These are phyloP conservation scores for Fusarium transvaalense DNA, from an alignment of 2,329 filamentous ascomycete species.

Conservation along the genomic window DNA sequence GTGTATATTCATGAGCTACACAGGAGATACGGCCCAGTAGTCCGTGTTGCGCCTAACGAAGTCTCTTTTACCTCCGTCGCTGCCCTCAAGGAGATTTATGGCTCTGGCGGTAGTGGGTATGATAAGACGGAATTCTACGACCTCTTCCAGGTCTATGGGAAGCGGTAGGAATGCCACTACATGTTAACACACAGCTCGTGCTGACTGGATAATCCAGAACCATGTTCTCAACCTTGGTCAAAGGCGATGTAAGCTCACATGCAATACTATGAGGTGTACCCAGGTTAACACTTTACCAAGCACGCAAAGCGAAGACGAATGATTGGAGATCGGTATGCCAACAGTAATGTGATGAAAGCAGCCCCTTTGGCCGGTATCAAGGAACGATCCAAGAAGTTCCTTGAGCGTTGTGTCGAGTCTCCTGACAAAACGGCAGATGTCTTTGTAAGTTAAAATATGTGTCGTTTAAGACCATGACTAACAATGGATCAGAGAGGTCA, in stretches of 20 bases:
- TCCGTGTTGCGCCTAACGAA: conserved; percentile 70
- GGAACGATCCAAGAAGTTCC: conserved; percentile 67
- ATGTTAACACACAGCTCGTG: not conserved
- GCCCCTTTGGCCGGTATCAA: conserved; percentile 68
- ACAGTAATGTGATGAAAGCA: conserved; percentile 72
- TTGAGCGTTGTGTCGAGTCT: conserved; percentile 63
- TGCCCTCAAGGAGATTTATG: conserved; percentile 73
- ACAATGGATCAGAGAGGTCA: conserved; percentile 49
- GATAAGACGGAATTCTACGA: conserved; percentile 75
- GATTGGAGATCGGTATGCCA: conserved; percentile 76
- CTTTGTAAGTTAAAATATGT: conserved; percentile 62
- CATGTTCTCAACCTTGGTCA: conserved; percentile 71
- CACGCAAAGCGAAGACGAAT: conserved; percentile 73
- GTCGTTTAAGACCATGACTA: conserved; percentile 16
- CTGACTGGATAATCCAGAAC: conserved; percentile 56
- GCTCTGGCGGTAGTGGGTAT: conserved; percentile 71
- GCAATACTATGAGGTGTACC: not conserved
- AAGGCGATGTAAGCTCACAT: conserved; percentile 60
- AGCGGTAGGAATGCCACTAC: conserved; percentile 57
- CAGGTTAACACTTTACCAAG: conserved; percentile 51
- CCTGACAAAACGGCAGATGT: conserved; percentile 65
- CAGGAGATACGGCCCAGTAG: conserved; percentile 66
- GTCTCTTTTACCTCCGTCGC: conserved; percentile 68
- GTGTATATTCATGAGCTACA: conserved; percentile 69
- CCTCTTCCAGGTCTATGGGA: conserved; percentile 69